Percentiles rank a stretch among this genome's conserved stretches.
phyloP scores from a whole-genome alignment of 2,329 filamentous ascomycete species.

The Pezicula carpinea region DNA sequence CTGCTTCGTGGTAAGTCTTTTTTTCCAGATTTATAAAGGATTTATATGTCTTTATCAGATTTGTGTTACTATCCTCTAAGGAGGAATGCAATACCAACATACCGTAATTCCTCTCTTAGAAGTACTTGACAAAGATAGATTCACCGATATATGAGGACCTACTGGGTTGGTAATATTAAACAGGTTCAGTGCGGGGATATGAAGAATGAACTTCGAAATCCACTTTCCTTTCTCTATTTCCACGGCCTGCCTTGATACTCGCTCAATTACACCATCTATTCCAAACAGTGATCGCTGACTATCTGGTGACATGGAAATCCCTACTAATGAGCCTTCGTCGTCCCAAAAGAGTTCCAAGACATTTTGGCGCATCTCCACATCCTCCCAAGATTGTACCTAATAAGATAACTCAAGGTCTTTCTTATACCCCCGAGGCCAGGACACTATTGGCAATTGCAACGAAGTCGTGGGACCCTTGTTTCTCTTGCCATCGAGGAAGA shows the following conservation, averaged over 20 bases:
- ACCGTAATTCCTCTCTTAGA: too few species aligned
- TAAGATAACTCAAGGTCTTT: not conserved
- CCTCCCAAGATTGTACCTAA: slow-evolving; percentile 2
- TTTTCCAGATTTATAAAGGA: slow-evolving; percentile 4
- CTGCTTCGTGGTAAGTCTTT: slow-evolving; percentile 2
- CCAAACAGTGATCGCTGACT: not conserved
- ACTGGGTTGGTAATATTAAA: too few species aligned
- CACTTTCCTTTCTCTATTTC: slow-evolving; percentile 1
- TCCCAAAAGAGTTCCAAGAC: slow-evolving; percentile 3
- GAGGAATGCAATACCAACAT: too few species aligned
- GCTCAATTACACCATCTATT: too few species aligned
- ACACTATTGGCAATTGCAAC: too few species aligned
- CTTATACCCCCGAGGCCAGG: too few species aligned
- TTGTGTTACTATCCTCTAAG: too few species aligned
- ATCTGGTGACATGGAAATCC: not conserved
- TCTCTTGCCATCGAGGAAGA: not conserved
- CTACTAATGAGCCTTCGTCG: not conserved
- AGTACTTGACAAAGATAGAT: too few species aligned
- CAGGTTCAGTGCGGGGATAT: slow-evolving; percentile 2
- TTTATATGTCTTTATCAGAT: not conserved
- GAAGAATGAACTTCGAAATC: slow-evolving; percentile 4
- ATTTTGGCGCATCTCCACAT: not conserved
- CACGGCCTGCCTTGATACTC: not conserved
- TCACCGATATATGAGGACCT: too few species aligned
- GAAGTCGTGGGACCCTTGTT: too few species aligned